These are phyloP conservation scores for Cicer cuneatum DNA, from an alignment of 306 rosid genomes.

Conservation along the genomic window DNA sequence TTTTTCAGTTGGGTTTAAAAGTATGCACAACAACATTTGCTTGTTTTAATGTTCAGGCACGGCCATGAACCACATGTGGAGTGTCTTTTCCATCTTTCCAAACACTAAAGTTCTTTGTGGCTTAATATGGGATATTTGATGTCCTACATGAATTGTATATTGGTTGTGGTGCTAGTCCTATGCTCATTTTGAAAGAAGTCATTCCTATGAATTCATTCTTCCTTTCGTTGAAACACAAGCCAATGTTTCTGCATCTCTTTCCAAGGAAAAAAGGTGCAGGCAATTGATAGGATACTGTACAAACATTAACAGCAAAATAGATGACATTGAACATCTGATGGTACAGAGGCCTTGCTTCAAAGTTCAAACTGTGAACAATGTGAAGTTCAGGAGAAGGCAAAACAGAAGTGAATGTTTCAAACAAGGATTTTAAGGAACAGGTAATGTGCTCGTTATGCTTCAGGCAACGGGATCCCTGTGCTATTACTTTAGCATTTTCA, in stretches of 20 bases:
- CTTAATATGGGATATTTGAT: constrained; percentile 69
- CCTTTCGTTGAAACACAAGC: constrained; percentile 1
- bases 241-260: not conserved
- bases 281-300: not conserved
- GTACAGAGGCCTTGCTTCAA: not conserved
- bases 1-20: not conserved
- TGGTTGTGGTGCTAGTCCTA: constrained; percentile 58
- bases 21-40: constrained; percentile 53
- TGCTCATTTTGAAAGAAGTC: constrained; percentile 69
- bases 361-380: not conserved
- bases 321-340: constrained; percentile 1
- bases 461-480: not conserved
- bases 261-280: not conserved
- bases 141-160: constrained; percentile 66
- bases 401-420: not conserved
- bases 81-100: constrained; percentile 67
- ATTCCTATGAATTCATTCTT: constrained; percentile 18
- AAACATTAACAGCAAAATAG: not conserved
- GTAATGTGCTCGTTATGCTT: not conserved
- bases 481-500: not conserved
- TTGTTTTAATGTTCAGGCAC: constrained; percentile 66
- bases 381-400: not conserved
- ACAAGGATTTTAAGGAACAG: not conserved
- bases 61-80: constrained; percentile 53
- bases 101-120: constrained; percentile 62